Base-by-base conservation (phyloP, 2,329 filamentous ascomycete genomes). In the Venturia oleaginea region DNA sequence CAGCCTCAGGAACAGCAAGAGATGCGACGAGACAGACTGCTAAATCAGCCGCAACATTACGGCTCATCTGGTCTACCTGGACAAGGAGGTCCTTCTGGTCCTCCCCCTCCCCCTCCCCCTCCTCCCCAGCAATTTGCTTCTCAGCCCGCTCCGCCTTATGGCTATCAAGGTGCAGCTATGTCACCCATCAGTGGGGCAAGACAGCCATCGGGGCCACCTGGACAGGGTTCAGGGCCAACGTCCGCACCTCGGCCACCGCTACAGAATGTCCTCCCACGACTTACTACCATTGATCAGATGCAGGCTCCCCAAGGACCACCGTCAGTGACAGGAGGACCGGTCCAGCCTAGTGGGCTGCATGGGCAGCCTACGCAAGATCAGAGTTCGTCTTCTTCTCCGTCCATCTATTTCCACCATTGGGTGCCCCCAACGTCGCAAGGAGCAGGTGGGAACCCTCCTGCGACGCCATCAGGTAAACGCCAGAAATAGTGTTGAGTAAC, bases 331-430 rank as follows among this genome's bases (percentile, higher is more conserved):
- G 71, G 75, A 8, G 72, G 66, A 67, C 71, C 71, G 66, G 78
- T 79, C 66, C 77, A 77, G 30, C 51, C 51, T 30, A 57, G 51
- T n/a, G 51, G 51, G 30, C 51, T 17, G 27, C 51, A 57, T 30
- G 51, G 27, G 5, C 51, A 57, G 19, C 27, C 46, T 27, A 7
- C 24, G 27, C 81, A 83, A 66, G 84, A 86, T 70, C 83, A 88
- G 68, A 84, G 86, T 59, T 76, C 84, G 55, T 80, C 87, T 67
- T 83, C 85, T 22, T 90, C 89, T 48, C 86, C 88, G 0, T 89
- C 87, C 27, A 89, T 96, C 59, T 94, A 91, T 75, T 96, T 96
- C 74, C 91, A 96, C 72, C 91, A 96, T 73, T 96, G 92, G 91
- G 89, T 93, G 66, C 92, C 92, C 57, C 92, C 92, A 67, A 83